Evolutionary conservation across 73 alveolate genomes (phyloP).

Genomic region (Paramecium caudatum): DNA sequence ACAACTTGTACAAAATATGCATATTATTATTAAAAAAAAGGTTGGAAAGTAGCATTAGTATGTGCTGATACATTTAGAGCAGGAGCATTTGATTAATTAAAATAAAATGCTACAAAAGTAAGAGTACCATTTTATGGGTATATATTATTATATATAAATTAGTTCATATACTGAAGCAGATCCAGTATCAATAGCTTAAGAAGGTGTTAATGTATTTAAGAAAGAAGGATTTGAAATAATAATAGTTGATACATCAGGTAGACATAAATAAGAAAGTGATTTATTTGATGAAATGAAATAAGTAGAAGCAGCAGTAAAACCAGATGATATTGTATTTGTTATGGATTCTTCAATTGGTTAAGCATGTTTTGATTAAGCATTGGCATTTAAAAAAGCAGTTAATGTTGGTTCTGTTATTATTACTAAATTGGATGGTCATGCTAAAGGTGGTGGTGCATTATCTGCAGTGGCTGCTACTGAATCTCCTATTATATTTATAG

Average conservation of each 20-base stretch:
- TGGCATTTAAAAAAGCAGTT: slow-evolving; percentile 98
- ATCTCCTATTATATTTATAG: slow-evolving; percentile 97
- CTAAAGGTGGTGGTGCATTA: slow-evolving; percentile 99
- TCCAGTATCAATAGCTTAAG: slow-evolving; percentile 98
- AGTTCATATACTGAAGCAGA: slow-evolving; percentile 97
- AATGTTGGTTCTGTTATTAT: slow-evolving; percentile 98
- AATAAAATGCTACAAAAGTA: slow-evolving; percentile 98
- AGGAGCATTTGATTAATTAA: slow-evolving; percentile 99
- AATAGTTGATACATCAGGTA: slow-evolving; percentile 99
- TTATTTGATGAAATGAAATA: slow-evolving; percentile 99
- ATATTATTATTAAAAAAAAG: slow-evolving; percentile 96
- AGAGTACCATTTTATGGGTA: slow-evolving; percentile 87
- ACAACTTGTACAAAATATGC: slow-evolving; percentile 99
- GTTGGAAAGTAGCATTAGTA: slow-evolving; percentile 97
- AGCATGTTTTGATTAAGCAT: slow-evolving; percentile 86
- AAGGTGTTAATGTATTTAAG: slow-evolving; percentile 94
- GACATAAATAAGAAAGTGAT: slow-evolving; percentile 99
- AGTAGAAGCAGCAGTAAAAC: slow-evolving; percentile 96
- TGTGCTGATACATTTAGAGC: slow-evolving; percentile 99
- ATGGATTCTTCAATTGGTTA: slow-evolving; percentile 95
- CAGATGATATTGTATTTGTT: slow-evolving; percentile 97
- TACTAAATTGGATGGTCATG: slow-evolving; percentile 99
- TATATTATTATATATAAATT: slow-evolving; percentile 81
- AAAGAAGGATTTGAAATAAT: slow-evolving; percentile 97
- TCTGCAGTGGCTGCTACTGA: slow-evolving; percentile 98